phyloP scores from a whole-genome alignment of 805 yeast genomes.

The Ogataea paraovalis region DNA sequence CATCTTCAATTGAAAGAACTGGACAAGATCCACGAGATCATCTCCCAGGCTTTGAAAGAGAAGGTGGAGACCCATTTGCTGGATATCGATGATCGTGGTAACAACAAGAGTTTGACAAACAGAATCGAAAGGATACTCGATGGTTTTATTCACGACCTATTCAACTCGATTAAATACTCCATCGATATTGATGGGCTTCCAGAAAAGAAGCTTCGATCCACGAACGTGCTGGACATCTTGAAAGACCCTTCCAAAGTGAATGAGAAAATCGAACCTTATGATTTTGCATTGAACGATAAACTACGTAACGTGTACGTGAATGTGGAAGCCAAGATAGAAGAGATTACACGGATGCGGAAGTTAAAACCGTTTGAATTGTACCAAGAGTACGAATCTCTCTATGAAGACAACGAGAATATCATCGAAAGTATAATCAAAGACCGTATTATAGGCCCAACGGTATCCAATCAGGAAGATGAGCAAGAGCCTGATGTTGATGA shows the following conservation, averaged over 20 bases:
- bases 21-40: slow-evolving; percentile 41
- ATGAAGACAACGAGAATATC: slow-evolving; percentile 10
- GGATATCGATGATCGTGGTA: slow-evolving; percentile 7
- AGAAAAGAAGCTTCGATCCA: slow-evolving; percentile 12
- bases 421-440: slow-evolving; percentile 17
- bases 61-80: slow-evolving; percentile 36
- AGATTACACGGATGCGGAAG: slow-evolving; percentile 51
- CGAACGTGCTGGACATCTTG: slow-evolving; percentile 11
- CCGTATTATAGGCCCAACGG: slow-evolving; percentile 10
- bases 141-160: slow-evolving; percentile 45
- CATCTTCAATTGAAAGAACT: slow-evolving; percentile 52
- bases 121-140: slow-evolving; percentile 42
- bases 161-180: slow-evolving; percentile 54
- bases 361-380: slow-evolving; percentile 44
- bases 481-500: slow-evolving; percentile 3
- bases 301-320: slow-evolving; percentile 53
- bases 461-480: not conserved
- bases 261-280: slow-evolving; percentile 63
- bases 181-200: slow-evolving; percentile 55
- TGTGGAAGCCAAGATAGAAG: slow-evolving; percentile 60
- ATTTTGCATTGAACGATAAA: slow-evolving; percentile 54
- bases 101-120: slow-evolving; percentile 20
- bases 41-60: slow-evolving; percentile 38
- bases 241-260: slow-evolving; percentile 16
- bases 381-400: slow-evolving; percentile 33